Percentiles rank a stretch among this genome's conserved stretches.
Conservation (phyloP, 257 asterid species). For the Handroanthus guayacan region DNA sequence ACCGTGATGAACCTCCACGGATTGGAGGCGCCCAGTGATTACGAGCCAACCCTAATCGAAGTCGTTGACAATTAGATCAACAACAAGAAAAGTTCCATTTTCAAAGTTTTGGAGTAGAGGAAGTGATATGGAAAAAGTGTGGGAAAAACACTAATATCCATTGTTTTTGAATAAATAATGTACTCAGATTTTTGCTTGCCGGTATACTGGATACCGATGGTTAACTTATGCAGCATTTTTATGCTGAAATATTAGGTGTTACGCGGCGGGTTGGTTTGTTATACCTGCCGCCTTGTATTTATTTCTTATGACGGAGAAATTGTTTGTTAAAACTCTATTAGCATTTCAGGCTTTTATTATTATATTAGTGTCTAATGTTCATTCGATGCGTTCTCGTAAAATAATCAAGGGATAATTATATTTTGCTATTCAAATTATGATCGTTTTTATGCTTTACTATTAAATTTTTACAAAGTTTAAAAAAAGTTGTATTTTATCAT, state of each 20-base stretch:
- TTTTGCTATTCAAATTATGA: too few species aligned
- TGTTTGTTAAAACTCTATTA: too few species aligned
- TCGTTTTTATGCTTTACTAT: too few species aligned
- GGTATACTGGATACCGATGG: constrained; percentile 18
- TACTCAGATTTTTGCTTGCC: constrained; percentile 23
- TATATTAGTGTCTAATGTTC: too few species aligned
- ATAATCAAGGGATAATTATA: too few species aligned
- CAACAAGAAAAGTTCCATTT: neutral
- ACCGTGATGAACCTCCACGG: constrained; percentile 95
- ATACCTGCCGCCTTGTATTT: too few species aligned
- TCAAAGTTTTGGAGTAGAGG: constrained; percentile 37
- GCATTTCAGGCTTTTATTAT: too few species aligned
- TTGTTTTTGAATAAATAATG: constrained; percentile 45
- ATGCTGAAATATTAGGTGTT: constrained; percentile 20
- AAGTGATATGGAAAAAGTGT: neutral
- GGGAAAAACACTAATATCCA: constrained; percentile 5
- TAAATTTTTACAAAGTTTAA: too few species aligned
- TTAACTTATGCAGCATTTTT: constrained; percentile 24
- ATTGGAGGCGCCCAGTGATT: constrained; percentile 82
- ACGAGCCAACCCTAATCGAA: constrained; percentile 91
- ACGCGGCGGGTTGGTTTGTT: too few species aligned
- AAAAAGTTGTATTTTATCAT: too few species aligned
- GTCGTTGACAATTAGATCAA: constrained; percentile 63
- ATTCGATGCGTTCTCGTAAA: too few species aligned
- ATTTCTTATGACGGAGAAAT: too few species aligned